Conservation (phyloP, 805 yeast genomes). For the Candida ficus region DNA sequence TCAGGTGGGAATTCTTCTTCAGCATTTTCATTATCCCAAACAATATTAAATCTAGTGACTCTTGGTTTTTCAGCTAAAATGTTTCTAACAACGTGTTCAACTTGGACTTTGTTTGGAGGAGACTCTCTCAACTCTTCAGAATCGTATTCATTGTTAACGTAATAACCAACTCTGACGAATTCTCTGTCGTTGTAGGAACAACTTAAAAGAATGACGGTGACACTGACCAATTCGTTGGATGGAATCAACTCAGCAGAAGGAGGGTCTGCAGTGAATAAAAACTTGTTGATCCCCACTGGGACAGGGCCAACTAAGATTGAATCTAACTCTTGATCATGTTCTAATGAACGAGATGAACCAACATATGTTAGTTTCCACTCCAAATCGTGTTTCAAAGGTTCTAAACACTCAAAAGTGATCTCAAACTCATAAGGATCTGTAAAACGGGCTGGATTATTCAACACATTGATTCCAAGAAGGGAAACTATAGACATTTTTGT, state of each 20-base stretch:
- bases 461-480: slow-evolving; percentile 81
- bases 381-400: slow-evolving; percentile 75
- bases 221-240: slow-evolving; percentile 90
- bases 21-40: slow-evolving; percentile 82
- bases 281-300: slow-evolving; percentile 94
- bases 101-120: slow-evolving; percentile 91
- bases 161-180: slow-evolving; percentile 95
- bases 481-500: slow-evolving; percentile 92
- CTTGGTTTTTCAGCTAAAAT: slow-evolving; percentile 96
- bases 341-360: slow-evolving; percentile 89
- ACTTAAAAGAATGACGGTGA: slow-evolving; percentile 87
- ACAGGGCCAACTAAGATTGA: slow-evolving; percentile 98
- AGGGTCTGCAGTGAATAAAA: slow-evolving; percentile 90
- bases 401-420: slow-evolving; percentile 95
- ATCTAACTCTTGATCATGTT: slow-evolving; percentile 95
- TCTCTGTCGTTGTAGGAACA: slow-evolving; percentile 93
- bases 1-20: slow-evolving; percentile 75
- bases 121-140: slow-evolving; percentile 87
- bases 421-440: slow-evolving; percentile 93
- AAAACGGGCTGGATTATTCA: slow-evolving; percentile 93
- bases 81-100: slow-evolving; percentile 90
- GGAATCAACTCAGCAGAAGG: slow-evolving; percentile 96
- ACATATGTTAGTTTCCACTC: slow-evolving; percentile 98
- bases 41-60: slow-evolving; percentile 93
- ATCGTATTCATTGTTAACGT: slow-evolving; percentile 96